Percentiles rank a stretch among this genome's conserved stretches.
Conservation (phyloP, 352 stramenopile genomes). For the Poterioochromonas sp. region DNA sequence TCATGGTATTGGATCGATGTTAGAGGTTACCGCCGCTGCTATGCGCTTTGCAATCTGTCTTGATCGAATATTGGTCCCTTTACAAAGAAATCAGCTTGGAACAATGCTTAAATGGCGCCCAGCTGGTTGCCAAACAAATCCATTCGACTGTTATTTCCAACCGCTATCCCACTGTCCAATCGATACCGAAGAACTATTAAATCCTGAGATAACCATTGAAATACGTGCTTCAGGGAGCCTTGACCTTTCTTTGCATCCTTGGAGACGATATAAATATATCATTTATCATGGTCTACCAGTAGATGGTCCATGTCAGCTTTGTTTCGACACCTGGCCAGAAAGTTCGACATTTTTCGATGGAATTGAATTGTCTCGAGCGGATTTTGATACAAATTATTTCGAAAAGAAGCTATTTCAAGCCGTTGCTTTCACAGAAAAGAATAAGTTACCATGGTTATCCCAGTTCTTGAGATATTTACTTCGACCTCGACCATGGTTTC, state of each 20-base stretch:
- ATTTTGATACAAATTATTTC: neutral
- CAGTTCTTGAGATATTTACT: neutral
- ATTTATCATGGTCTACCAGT: neutral
- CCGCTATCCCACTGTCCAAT: neutral
- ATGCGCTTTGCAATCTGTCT: slow-evolving; percentile 11
- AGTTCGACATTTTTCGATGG: neutral
- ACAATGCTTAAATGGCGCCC: neutral
- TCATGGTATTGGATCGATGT: slow-evolving; percentile 13
- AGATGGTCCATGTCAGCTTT: neutral
- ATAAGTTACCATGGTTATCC: neutral
- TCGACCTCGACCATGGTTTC: neutral
- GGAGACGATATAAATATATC: neutral
- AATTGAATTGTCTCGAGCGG: neutral
- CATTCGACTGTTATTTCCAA: slow-evolving; percentile 11
- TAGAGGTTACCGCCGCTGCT: neutral
- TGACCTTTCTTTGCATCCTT: neutral
- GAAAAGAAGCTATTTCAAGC: neutral
- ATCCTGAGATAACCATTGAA: neutral
- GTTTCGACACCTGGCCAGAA: neutral
- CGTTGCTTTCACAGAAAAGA: neutral
- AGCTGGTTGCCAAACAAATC: neutral
- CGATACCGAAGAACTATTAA: neutral
- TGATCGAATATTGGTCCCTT: slow-evolving; percentile 1
- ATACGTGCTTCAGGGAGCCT: too few relatives aligned
- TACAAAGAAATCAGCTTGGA: neutral